Conservation (phyloP, 352 stramenopile species). For the Thalassiosira delicatula region DNA sequence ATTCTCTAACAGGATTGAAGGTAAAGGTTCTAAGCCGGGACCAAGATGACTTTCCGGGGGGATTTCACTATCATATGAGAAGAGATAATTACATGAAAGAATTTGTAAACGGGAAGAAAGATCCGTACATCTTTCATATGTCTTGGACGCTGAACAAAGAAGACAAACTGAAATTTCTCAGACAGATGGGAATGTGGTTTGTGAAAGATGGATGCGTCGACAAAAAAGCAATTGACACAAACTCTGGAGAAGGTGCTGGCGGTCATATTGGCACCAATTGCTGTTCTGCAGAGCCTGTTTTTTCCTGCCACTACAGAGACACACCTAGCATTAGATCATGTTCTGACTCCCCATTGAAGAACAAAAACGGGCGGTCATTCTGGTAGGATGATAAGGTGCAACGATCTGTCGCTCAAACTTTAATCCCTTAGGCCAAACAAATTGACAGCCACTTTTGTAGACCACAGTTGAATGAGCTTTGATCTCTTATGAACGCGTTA, state of each 20-base stretch:
- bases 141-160: constrained; percentile 84
- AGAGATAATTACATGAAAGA: constrained; percentile 71
- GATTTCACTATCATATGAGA: constrained; percentile 77
- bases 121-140: constrained; percentile 85
- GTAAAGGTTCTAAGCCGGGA: constrained; percentile 79
- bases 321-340: constrained; percentile 80
- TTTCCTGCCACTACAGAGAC: constrained; percentile 76
- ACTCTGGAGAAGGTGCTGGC: not conserved
- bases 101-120: constrained; percentile 43
- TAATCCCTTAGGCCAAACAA: too few species aligned
- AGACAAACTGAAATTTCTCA: constrained; percentile 84
- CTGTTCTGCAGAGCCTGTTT: constrained; percentile 42
- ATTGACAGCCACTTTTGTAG: too few species aligned
- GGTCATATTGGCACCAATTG: not conserved
- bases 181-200: constrained; percentile 85
- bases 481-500: too few species aligned
- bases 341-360: constrained; percentile 67
- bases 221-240: constrained; percentile 32
- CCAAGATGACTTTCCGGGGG: constrained; percentile 80
- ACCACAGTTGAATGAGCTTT: too few species aligned
- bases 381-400: too few species aligned
- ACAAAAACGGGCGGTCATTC: too few species aligned
- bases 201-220: constrained; percentile 69
- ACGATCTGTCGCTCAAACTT: too few species aligned
- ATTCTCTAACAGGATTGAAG: constrained; percentile 68